Percentiles rank a stretch among this genome's conserved stretches.
Evolutionary conservation across 1,284 basidiomycete genomes (phyloP).

Genomic region (Fistulina hepatica): DNA sequence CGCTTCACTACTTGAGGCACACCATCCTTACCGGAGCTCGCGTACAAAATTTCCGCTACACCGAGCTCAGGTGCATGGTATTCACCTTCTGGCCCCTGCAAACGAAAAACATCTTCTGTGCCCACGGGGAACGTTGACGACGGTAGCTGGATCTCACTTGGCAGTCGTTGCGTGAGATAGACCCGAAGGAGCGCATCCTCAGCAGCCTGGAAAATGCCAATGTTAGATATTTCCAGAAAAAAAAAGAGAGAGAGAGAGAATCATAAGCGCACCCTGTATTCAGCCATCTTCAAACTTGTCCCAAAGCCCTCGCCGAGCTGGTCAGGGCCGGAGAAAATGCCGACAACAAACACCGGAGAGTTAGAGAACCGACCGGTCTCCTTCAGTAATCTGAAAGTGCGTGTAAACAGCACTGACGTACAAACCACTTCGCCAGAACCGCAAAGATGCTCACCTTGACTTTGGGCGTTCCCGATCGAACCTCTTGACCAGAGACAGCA

Average conservation of each 20-base stretch:
- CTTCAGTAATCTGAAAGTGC: constrained; percentile 58
- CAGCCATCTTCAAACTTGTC: constrained; percentile 88
- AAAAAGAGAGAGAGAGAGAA: constrained; percentile 2
- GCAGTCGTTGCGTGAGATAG: constrained; percentile 68
- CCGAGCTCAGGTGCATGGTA: constrained; percentile 47
- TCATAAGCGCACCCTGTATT: constrained; percentile 59
- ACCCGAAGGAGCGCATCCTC: constrained; percentile 76
- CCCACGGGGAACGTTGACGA: constrained; percentile 53
- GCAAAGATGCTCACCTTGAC: constrained; percentile 63
- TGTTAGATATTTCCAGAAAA: constrained; percentile 6
- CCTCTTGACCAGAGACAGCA: constrained; percentile 68
- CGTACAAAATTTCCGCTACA: constrained; percentile 56
- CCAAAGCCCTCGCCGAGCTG: constrained; percentile 95
- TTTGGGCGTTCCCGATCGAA: constrained; percentile 66
- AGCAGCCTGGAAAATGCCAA: constrained; percentile 45
- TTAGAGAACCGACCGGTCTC: constrained; percentile 88
- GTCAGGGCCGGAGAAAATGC: constrained; percentile 80
- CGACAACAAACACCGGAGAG: constrained; percentile 88
- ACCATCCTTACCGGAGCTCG: constrained; percentile 43
- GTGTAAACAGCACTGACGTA: constrained; percentile 4
- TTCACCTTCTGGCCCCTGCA: constrained; percentile 22
- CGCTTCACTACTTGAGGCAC: constrained; percentile 11
- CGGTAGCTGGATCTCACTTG: constrained; percentile 54
- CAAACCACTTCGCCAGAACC: no score
- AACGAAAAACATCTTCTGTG: constrained; percentile 37